Conservation (phyloP, 2,329 filamentous ascomycete genomes). For the Fusarium kyushuense region DNA sequence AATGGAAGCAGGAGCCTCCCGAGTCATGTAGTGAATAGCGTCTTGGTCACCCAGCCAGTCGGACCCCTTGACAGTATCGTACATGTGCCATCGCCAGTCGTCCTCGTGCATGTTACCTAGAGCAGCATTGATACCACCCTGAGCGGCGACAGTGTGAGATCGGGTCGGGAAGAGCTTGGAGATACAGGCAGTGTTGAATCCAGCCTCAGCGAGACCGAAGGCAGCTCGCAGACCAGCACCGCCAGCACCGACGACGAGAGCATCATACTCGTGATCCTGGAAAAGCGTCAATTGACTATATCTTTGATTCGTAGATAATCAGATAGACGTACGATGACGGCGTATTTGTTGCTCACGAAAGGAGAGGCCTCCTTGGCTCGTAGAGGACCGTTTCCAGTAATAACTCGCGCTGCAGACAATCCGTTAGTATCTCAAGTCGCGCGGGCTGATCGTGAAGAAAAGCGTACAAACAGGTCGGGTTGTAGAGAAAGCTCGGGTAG, state of each 20-base stretch:
- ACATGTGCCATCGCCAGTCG: constrained; percentile 99
- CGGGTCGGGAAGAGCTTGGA: constrained; percentile 88
- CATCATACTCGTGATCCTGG: constrained; percentile 98
- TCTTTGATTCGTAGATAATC: constrained; percentile 8
- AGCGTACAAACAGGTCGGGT: constrained; percentile 80
- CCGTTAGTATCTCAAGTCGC: constrained; percentile 35
- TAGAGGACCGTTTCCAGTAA: constrained; percentile 80
- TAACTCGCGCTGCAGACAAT: constrained; percentile 75
- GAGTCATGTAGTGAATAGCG: constrained; percentile 98
- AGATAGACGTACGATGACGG: constrained; percentile 80
- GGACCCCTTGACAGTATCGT: constrained; percentile 97
- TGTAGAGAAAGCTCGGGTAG: constrained; percentile 85
- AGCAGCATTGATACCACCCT: constrained; percentile 89
- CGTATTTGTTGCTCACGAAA: constrained; percentile 89
- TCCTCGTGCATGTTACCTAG: constrained; percentile 98
- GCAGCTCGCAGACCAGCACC: constrained; percentile 85
- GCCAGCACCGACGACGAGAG: constrained; percentile 89
- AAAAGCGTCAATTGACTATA: constrained; percentile 43
- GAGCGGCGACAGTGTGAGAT: constrained; percentile 84
- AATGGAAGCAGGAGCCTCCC: constrained; percentile 90
- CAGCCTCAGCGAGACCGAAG: constrained; percentile 87
- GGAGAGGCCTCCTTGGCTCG: constrained; percentile 93
- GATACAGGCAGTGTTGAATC: constrained; percentile 91
- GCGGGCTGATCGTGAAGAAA: constrained; percentile 19
- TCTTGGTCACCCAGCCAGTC: constrained; percentile 98